Evolutionary conservation across 1,284 basidiomycete species (phyloP).

Genomic region (Testicularia cyperi): DNA sequence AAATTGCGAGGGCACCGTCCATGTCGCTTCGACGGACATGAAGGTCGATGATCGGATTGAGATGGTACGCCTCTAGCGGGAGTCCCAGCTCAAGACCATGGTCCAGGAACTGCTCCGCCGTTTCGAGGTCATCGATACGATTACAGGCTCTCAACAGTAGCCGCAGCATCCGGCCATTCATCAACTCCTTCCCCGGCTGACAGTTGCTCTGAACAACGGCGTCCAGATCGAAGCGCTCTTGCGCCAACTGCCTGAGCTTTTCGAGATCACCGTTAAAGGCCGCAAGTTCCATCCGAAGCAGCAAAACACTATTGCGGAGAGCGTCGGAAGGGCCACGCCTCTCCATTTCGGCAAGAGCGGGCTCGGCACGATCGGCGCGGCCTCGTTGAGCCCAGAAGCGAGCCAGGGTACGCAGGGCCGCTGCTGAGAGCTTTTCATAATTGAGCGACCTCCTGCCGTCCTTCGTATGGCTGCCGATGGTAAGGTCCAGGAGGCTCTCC

Average conservation of each 20-base stretch:
- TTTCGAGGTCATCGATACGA: slow-evolving; percentile 17
- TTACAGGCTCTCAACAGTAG: slow-evolving; percentile 22
- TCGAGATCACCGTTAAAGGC: slow-evolving; percentile 29
- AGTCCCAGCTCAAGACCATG: slow-evolving; percentile 16
- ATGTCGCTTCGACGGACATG: slow-evolving; percentile 28
- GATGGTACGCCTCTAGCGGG: slow-evolving; percentile 4
- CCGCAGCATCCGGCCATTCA: slow-evolving; percentile 4
- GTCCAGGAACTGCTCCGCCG: slow-evolving; percentile 16
- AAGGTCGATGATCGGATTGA: slow-evolving; percentile 29
- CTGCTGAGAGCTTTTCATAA: neutral
- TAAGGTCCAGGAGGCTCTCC: too few relatives aligned
- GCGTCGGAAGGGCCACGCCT: too few relatives aligned
- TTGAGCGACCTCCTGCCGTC: too few relatives aligned
- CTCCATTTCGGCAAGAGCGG: slow-evolving; percentile 1
- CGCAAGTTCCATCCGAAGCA: slow-evolving; percentile 7
- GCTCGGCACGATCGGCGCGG: slow-evolving; percentile 5
- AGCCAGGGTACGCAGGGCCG: slow-evolving; percentile 7
- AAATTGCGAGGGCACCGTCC: slow-evolving; percentile 65
- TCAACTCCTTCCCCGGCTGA: slow-evolving; percentile 5
- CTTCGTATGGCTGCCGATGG: too few relatives aligned
- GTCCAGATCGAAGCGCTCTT: slow-evolving; percentile 12
- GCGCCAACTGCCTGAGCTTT: slow-evolving; percentile 5
- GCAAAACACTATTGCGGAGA: too few relatives aligned
- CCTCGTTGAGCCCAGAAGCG: slow-evolving; percentile 17
- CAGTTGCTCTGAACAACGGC: slow-evolving; percentile 2